Evolutionary conservation across 345 rosid species (phyloP), one percentile per base, ranked within the genome.

Genomic region (Turritis glabra): DNA sequence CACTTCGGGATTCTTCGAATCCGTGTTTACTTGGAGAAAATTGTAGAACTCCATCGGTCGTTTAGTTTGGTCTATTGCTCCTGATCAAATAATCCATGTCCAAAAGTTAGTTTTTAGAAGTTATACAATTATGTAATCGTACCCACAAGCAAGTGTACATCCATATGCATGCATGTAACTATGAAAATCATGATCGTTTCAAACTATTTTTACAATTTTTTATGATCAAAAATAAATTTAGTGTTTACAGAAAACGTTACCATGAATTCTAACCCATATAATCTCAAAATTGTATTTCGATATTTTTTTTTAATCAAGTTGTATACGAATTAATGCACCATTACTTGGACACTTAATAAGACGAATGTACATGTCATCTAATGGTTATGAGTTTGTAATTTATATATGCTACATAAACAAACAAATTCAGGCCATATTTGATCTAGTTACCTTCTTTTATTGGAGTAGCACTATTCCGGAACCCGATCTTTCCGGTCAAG

Each of bases 1-100:
- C 67, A 82, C 87, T 60, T 84, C 88, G 17, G 81, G 82, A 76
- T 52, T 84, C 43, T 82, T 85, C 1, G 88, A 85, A n/a, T 88
- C 96, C 1, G 89, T 75, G 50, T 86, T 83, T 43, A 90, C 82
- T 81, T 84, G 89, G 3, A 90, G 89, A 80, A 90, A 90, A 40
- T 90, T 85, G 73, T 88, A 88, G 54, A 90, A 88, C 75, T 90
- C 91, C 4, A 77, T 65, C 29, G 81, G 81, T 44, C 64, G 35
- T 66, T 66, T 66, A 5, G 26, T 72, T 59, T 66, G 69, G 43
- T 58, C 70, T 47, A 46, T 65, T 41, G 41, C 56, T 50, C 50
- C 80, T 71, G 44, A 26, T 37, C 60, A 64, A 38, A 47, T 52
- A 4, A 69, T 14, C 14, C 3, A 70, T 58, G 37, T 63, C 38